phyloP scores from a whole-genome alignment of 805 yeast genomes.

The Kodamaea hsintzibuensis region DNA sequence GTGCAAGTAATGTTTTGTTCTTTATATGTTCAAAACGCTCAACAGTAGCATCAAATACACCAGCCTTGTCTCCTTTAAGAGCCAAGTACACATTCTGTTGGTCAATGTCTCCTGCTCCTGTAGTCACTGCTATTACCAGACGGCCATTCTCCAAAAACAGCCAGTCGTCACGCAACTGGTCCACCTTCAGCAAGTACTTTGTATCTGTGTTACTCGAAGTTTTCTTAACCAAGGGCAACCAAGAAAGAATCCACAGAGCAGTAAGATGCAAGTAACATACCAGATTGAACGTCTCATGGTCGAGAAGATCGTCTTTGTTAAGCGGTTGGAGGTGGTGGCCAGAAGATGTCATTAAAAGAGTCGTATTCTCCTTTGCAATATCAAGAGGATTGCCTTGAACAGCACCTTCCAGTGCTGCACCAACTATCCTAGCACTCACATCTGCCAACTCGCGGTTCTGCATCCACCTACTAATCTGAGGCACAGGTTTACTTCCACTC shows the following conservation, averaged over 20 bases:
- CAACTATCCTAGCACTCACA: constrained; percentile 12
- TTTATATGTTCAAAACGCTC: constrained; percentile 34
- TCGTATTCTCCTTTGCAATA: not conserved
- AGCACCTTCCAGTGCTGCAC: constrained; percentile 10
- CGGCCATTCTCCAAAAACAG: constrained; percentile 43
- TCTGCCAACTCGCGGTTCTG: constrained; percentile 30
- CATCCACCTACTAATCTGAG: constrained; percentile 36
- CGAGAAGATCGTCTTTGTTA: constrained; percentile 54
- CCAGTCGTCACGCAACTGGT: constrained; percentile 41
- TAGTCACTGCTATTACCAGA: constrained; percentile 8
- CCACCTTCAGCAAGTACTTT: constrained; percentile 26
- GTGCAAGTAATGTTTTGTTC: constrained; percentile 42
- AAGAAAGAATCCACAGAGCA: constrained; percentile 54
- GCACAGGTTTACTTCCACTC: constrained; percentile 20
- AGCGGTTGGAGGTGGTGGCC: constrained; percentile 29
- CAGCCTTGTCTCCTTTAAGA: constrained; percentile 29
- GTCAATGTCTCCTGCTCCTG: constrained; percentile 5
- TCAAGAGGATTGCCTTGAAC: constrained; percentile 6
- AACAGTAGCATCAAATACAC: constrained; percentile 39
- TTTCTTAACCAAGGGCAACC: constrained; percentile 60
- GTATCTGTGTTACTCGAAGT: constrained; percentile 28
- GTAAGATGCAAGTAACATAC: constrained; percentile 56
- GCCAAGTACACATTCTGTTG: constrained; percentile 33
- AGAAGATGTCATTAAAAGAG: constrained; percentile 14
- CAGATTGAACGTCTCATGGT: constrained; percentile 49